Evolutionary conservation across 2,329 filamentous ascomycete genomes (phyloP).

Genomic region (Aureobasidium uvarum): DNA sequence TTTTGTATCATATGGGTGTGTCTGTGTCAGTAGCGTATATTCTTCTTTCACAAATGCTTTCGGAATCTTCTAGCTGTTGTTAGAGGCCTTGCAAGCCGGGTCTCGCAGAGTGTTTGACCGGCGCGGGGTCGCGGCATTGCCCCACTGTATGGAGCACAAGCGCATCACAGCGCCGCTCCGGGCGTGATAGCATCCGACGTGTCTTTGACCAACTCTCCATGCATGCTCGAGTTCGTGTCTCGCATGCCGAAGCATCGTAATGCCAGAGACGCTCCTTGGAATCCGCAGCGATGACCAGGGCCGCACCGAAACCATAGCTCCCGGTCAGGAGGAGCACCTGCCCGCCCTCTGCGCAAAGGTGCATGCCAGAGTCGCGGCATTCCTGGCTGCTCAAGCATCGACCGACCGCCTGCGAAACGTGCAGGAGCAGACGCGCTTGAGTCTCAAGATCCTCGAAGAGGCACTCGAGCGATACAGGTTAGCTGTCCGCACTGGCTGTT

Average conservation of each 20-base stretch:
- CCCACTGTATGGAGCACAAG: constrained; percentile 10
- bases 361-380: constrained; percentile 60
- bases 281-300: constrained; percentile 29
- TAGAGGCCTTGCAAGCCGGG: not conserved
- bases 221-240: constrained; percentile 12
- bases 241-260: constrained; percentile 34
- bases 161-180: not conserved
- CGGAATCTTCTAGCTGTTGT: not conserved
- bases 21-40: not conserved
- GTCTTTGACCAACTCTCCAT: not conserved
- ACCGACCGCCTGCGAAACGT: constrained; percentile 60
- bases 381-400: constrained; percentile 61
- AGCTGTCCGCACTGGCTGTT: constrained; percentile 34
- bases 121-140: constrained; percentile 15
- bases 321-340: constrained; percentile 49
- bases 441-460: constrained; percentile 70
- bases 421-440: constrained; percentile 70
- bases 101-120: constrained; percentile 1
- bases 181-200: constrained; percentile 10
- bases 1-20: not conserved
- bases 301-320: constrained; percentile 42
- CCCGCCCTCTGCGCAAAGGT: constrained; percentile 51
- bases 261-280: constrained; percentile 36
- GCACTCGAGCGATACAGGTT: constrained; percentile 75
- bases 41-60: not conserved